These are phyloP conservation scores for Skeletonema marinoi DNA, from an alignment of 108 stramenopile genomes.

Conservation along the genomic window DNA sequence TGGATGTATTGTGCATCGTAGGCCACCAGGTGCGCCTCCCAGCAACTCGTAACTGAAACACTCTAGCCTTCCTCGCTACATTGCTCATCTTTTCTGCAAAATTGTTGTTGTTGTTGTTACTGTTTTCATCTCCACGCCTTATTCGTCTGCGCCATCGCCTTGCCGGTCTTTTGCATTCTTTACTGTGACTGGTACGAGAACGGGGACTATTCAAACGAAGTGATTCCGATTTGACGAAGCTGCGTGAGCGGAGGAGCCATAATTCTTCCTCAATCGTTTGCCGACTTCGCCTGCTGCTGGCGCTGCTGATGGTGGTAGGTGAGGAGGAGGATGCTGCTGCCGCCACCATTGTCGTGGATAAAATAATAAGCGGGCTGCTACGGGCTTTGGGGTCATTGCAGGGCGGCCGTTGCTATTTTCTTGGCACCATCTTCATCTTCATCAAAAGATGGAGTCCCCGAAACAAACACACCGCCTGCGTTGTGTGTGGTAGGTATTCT, in stretches of 20 bases:
- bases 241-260: not conserved
- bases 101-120: not conserved
- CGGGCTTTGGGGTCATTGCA: too few relatives aligned
- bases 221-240: not conserved
- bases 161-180: not conserved
- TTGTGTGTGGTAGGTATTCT: too few relatives aligned
- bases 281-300: not conserved
- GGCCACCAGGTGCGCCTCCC: not conserved
- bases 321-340: not conserved
- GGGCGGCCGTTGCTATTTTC: too few relatives aligned
- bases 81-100: not conserved
- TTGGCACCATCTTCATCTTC: too few relatives aligned
- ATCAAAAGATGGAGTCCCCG: too few relatives aligned
- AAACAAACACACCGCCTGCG: too few relatives aligned
- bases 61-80: not conserved
- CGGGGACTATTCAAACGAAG: not conserved
- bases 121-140: not conserved
- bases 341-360: not conserved
- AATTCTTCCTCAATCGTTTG: not conserved
- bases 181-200: not conserved
- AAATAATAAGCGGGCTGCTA: too few relatives aligned
- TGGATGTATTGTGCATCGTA: not conserved
- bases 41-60: not conserved
- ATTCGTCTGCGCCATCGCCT: not conserved
- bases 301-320: not conserved